A percentile compares a stretch with the other conserved stretches of the same genome.
Conservation (phyloP, 768 basidiomycete genomes). For the Boletales sp. region DNA sequence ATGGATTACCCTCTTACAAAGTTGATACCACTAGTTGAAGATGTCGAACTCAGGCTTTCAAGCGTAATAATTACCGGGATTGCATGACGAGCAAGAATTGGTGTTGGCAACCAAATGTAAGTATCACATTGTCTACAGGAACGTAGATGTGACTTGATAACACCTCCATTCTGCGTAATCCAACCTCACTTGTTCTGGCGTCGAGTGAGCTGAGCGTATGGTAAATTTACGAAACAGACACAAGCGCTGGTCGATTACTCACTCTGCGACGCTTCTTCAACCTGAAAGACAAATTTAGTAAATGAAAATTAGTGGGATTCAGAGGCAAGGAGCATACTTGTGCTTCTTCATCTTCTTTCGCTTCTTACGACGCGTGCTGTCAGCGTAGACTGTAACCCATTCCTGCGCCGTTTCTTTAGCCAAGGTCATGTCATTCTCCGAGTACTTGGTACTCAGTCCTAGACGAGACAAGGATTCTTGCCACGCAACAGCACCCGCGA, state of each 20-base stretch:
- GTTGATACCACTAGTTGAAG: neutral
- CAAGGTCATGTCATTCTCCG: conserved; percentile 47
- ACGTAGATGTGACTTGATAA: neutral
- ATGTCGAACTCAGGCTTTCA: neutral
- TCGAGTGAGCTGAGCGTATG: conserved; percentile 42
- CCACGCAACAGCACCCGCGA: conserved; percentile 65
- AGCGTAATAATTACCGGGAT: neutral
- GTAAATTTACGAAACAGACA: conserved; percentile 14
- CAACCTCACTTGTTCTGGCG: conserved; percentile 29
- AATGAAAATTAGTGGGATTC: neutral
- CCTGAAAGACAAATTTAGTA: conserved; percentile 37
- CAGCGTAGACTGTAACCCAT: conserved; percentile 65
- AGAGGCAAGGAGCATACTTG: conserved; percentile 55
- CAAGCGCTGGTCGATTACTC: conserved; percentile 26
- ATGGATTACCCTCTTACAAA: neutral
- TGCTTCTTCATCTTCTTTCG: conserved; percentile 97
- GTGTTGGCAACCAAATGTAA: conserved; percentile 1
- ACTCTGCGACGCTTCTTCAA: conserved; percentile 90
- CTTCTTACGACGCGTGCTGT: conserved; percentile 81
- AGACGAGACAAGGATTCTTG: conserved; percentile 61
- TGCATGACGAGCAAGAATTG: neutral
- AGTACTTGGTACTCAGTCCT: conserved; percentile 53
- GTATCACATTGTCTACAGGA: conserved; percentile 8
- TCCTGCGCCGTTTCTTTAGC: conserved; percentile 55
- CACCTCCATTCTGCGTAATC: neutral